These are phyloP conservation scores for Penicillium canescens DNA, from an alignment of 495 filamentous ascomycete genomes.

Conservation along the genomic window DNA sequence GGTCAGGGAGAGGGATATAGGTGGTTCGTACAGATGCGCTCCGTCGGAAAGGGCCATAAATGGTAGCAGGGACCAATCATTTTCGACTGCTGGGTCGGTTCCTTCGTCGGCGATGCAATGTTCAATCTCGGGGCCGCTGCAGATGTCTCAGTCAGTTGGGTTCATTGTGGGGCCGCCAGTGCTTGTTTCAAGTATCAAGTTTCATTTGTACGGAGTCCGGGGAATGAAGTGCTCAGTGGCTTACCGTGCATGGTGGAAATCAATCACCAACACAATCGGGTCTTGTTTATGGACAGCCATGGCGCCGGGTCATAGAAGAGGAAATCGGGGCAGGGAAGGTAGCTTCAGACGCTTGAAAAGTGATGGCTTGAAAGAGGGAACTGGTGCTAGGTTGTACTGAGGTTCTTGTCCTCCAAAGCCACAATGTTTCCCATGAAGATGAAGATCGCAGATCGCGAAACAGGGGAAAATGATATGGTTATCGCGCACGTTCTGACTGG, in stretches of 20 bases:
- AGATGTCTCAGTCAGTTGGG: slow-evolving; percentile 4
- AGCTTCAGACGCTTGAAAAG: background rate
- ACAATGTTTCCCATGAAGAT: slow-evolving; percentile 13
- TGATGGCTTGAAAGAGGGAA: background rate
- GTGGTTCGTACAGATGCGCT: slow-evolving; percentile 74
- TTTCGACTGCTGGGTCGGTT: slow-evolving; percentile 75
- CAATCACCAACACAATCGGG: slow-evolving; percentile 83
- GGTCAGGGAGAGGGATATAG: background rate
- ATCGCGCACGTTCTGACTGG: slow-evolving; percentile 30
- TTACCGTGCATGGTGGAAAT: slow-evolving; percentile 92
- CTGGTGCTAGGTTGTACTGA: slow-evolving; percentile 9
- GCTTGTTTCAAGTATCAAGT: background rate
- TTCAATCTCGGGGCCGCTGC: slow-evolving; percentile 91
- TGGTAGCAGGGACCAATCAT: slow-evolving; percentile 89
- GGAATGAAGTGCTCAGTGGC: slow-evolving; percentile 11
- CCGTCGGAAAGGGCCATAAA: slow-evolving; percentile 99
- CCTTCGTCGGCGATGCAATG: slow-evolving; percentile 84
- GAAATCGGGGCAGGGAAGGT: background rate
- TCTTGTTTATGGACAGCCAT: slow-evolving; percentile 41
- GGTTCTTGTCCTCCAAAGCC: slow-evolving; percentile 13
- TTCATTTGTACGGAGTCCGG: background rate
- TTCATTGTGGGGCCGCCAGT: background rate
- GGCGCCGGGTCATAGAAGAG: slow-evolving; percentile 19
- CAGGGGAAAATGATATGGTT: slow-evolving; percentile 28
- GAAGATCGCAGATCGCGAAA: slow-evolving; percentile 11